A percentile compares a stretch with the other conserved stretches of the same genome.
phyloP scores from a whole-genome alignment of 2,329 filamentous ascomycete genomes.

The Tolypocladium tropicale region DNA sequence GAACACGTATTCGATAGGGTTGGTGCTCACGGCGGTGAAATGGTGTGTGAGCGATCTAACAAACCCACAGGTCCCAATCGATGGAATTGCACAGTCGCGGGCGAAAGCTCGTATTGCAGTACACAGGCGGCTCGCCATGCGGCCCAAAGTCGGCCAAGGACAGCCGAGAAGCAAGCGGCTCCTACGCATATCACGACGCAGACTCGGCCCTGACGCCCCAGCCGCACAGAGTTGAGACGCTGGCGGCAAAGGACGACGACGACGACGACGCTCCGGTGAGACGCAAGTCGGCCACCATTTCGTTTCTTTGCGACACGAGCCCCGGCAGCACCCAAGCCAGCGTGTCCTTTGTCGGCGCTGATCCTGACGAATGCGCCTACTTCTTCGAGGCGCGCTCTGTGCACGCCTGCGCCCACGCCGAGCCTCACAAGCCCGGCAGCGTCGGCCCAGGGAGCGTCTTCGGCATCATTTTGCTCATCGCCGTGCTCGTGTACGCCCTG shows the following conservation, averaged over 20 bases:
- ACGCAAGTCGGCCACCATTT: conserved; percentile 77
- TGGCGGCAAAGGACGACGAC: conserved; percentile 15
- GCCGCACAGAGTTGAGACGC: conserved; percentile 10
- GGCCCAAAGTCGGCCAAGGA: conserved; percentile 30
- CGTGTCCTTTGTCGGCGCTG: conserved; percentile 72
- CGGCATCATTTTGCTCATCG: conserved; percentile 68
- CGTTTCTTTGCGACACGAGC: conserved; percentile 86
- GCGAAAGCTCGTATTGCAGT: conserved; percentile 67
- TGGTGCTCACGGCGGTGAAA: conserved; percentile 19
- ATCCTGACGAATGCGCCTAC: conserved; percentile 87
- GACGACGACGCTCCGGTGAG: conserved; percentile 20
- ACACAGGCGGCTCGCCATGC: conserved; percentile 68
- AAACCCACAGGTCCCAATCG: conserved; percentile 30
- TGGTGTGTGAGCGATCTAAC: neutral
- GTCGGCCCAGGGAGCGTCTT: conserved; percentile 69
- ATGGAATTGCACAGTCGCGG: conserved; percentile 49
- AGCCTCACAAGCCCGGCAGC: conserved; percentile 63
- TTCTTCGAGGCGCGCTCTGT: conserved; percentile 87
- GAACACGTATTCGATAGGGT: conserved; percentile 67
- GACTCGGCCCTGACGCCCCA: neutral
- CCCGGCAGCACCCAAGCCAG: conserved; percentile 56
- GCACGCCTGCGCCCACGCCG: conserved; percentile 62
- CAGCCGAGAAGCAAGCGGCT: neutral
- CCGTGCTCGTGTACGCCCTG: conserved; percentile 78
- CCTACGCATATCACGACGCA: neutral